These are phyloP conservation scores for Inosperma sp. DNA, from an alignment of 768 basidiomycete genomes.

Conservation along the genomic window DNA sequence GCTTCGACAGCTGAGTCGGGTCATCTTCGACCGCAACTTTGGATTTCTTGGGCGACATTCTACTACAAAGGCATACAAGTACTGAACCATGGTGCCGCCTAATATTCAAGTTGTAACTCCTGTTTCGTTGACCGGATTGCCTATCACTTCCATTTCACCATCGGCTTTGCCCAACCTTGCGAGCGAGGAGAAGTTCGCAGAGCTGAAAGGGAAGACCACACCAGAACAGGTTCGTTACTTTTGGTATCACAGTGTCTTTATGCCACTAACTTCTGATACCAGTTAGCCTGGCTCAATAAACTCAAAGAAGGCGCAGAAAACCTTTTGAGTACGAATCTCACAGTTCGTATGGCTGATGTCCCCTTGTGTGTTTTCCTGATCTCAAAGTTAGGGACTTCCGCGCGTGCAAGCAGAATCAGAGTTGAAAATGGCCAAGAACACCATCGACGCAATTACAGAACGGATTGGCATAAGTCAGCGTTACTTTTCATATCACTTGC, in stretches of 20 bases:
- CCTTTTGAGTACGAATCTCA: constrained; percentile 63
- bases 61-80: no score
- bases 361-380: constrained; percentile 5
- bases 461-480: constrained; percentile 52
- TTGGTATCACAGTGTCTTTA: not conserved
- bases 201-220: constrained; percentile 44
- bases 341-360: constrained; percentile 33
- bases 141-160: no score
- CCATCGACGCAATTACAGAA: constrained; percentile 63
- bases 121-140: no score
- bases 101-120: no score
- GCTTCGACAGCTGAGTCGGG: no score
- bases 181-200: no score
- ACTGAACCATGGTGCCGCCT: no score
- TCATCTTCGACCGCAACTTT: no score
- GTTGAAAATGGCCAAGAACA: constrained; percentile 66
- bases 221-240: constrained; percentile 39
- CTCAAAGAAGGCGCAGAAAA: constrained; percentile 94
- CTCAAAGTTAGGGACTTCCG: constrained; percentile 48
- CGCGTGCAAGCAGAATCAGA: constrained; percentile 72
- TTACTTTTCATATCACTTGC: not conserved
- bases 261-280: constrained; percentile 5
- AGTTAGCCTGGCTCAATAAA: constrained; percentile 66
- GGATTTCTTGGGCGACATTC: no score
- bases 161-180: no score